phyloP scores from a whole-genome alignment of 2,329 filamentous ascomycete species.

The Penicillium brevicompactum region DNA sequence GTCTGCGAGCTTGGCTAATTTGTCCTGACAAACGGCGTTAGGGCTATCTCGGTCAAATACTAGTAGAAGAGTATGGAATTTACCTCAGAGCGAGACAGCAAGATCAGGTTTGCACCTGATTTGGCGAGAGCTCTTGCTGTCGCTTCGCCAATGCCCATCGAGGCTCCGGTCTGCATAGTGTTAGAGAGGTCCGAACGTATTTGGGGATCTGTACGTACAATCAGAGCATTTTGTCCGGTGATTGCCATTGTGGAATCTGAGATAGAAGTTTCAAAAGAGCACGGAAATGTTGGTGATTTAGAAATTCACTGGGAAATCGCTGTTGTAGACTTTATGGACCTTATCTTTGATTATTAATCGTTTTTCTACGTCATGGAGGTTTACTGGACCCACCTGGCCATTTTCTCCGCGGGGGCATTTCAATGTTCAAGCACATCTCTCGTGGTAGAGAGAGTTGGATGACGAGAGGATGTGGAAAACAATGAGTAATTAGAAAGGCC shows the following conservation, averaged over 20 bases:
- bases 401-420: no score
- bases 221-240: not conserved
- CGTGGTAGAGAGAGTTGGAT: no score
- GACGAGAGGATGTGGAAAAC: no score
- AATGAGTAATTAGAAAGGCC: no score
- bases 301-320: no score
- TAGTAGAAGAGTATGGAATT: slow-evolving; percentile 15
- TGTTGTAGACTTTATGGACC: no score
- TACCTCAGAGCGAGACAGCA: slow-evolving; percentile 45
- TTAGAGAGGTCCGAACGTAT: not conserved
- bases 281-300: not conserved
- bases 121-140: slow-evolving; percentile 45
- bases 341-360: no score
- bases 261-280: not conserved
- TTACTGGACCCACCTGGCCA: no score
- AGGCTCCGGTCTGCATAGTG: slow-evolving; percentile 40
- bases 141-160: slow-evolving; percentile 51
- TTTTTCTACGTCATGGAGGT: no score
- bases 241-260: not conserved
- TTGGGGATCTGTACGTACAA: not conserved
- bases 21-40: slow-evolving; percentile 13
- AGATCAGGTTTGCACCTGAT: slow-evolving; percentile 45
- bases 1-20: slow-evolving; percentile 10
- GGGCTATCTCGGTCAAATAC: not conserved
- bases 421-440: no score